A percentile compares a stretch with the other conserved stretches of the same genome.
Evolutionary conservation across 345 rosid species (phyloP).

Genomic region (Noccaea bulbosa): DNA sequence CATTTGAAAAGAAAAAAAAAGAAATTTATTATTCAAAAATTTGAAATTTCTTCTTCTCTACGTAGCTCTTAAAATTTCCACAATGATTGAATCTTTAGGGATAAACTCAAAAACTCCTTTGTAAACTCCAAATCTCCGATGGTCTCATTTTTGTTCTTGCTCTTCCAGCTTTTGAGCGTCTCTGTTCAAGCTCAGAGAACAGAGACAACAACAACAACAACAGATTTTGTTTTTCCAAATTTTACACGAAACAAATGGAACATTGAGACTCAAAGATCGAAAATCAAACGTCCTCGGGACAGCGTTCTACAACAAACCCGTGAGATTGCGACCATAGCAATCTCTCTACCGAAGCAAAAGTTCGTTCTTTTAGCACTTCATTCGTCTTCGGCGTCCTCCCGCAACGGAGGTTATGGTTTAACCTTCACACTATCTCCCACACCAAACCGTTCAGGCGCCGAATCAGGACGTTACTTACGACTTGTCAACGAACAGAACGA

Average conservation of each 20-base stretch:
- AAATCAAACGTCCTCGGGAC: background rate
- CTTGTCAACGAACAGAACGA: constrained; percentile 4
- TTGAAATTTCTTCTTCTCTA: background rate
- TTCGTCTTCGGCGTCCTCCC: background rate
- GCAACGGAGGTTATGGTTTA: constrained; percentile 32
- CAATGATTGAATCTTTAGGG: no score
- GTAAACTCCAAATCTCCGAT: background rate
- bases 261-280: background rate
- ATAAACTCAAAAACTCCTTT: background rate
- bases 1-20: no score
- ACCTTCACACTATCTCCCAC: background rate
- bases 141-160: background rate
- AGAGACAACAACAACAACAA: background rate
- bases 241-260: background rate
- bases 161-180: background rate
- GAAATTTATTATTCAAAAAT: no score
- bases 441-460: no score
- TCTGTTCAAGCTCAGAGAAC: background rate
- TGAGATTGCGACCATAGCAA: background rate
- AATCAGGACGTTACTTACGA: no score
- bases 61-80: background rate
- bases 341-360: background rate
- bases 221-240: background rate
- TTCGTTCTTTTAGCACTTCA: constrained; percentile 2
- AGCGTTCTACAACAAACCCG: background rate